Percentiles rank a stretch among this genome's conserved stretches.
phyloP scores from a whole-genome alignment of 2,329 filamentous ascomycete genomes.

The Cercospora zeae-maydis region DNA sequence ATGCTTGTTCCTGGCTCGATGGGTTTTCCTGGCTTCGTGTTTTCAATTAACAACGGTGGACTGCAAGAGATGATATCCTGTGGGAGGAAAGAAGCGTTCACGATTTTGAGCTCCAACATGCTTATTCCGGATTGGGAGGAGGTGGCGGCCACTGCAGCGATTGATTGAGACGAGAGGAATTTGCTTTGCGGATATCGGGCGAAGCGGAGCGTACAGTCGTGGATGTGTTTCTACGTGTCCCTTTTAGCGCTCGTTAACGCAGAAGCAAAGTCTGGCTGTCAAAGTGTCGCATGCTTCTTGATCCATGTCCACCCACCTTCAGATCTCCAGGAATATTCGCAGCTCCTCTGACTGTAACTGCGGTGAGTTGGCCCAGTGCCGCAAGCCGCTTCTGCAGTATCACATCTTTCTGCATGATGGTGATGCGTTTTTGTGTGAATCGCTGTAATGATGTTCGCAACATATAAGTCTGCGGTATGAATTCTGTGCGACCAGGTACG shows the following conservation, averaged over 20 bases:
- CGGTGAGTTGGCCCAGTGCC: too few species aligned
- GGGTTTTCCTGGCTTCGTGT: background rate
- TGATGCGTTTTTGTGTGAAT: too few species aligned
- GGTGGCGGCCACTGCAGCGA: background rate
- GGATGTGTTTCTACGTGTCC: background rate
- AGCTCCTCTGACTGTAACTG: too few species aligned
- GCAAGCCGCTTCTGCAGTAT: too few species aligned
- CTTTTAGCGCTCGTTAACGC: background rate
- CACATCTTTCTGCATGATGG: too few species aligned
- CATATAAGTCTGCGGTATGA: too few species aligned
- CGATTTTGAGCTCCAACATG: slow-evolving; percentile 1
- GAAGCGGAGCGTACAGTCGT: background rate
- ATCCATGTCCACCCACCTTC: background rate
- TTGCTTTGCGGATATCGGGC: background rate
- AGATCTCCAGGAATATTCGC: background rate
- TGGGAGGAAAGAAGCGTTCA: background rate
- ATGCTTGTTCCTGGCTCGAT: slow-evolving; percentile 9
- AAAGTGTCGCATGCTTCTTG: background rate
- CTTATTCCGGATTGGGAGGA: background rate
- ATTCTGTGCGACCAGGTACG: too few species aligned
- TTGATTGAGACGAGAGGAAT: background rate
- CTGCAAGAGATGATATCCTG: slow-evolving; percentile 3
- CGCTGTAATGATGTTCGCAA: too few species aligned
- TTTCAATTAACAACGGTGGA: background rate
- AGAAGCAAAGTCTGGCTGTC: background rate